Evolutionary conservation across 2,329 filamentous ascomycete genomes (phyloP).

Genomic region (Sclerotinia trifoliorum): DNA sequence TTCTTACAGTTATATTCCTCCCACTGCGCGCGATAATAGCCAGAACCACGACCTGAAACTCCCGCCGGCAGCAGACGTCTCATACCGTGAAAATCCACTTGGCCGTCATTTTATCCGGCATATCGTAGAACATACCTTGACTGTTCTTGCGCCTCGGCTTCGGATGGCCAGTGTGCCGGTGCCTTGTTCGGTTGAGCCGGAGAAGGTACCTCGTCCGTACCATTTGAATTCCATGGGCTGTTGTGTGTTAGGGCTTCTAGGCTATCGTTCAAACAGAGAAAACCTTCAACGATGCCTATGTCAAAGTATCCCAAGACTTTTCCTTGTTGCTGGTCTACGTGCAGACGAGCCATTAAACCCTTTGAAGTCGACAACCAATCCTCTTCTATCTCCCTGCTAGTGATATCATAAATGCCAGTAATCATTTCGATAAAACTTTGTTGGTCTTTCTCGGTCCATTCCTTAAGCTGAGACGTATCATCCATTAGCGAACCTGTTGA

Average conservation of each 20-base stretch:
- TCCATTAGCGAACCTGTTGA: background rate
- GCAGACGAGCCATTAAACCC: constrained; percentile 5
- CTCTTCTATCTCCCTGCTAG: constrained; percentile 14
- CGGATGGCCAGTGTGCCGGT: background rate
- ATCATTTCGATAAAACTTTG: background rate
- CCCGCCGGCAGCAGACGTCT: background rate
- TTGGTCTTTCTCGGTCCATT: constrained; percentile 6
- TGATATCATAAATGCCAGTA: constrained; percentile 8
- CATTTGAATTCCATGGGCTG: background rate
- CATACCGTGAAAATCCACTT: constrained; percentile 2
- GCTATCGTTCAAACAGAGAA: background rate
- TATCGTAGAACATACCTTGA: background rate
- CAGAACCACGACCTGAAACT: background rate
- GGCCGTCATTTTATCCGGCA: constrained; percentile 15
- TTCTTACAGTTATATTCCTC: background rate
- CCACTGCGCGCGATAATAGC: constrained; percentile 2
- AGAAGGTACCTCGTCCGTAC: constrained; percentile 1
- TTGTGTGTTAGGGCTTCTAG: background rate
- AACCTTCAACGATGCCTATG: constrained; percentile 7
- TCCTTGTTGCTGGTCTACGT: constrained; percentile 9
- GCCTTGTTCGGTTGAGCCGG: background rate
- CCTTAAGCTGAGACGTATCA: no score
- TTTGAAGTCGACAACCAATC: background rate
- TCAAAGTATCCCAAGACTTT: background rate
- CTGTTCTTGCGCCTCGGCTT: background rate